Base-by-base conservation (phyloP, 2,329 filamentous ascomycete genomes). In the Arthroderma sp. region DNA sequence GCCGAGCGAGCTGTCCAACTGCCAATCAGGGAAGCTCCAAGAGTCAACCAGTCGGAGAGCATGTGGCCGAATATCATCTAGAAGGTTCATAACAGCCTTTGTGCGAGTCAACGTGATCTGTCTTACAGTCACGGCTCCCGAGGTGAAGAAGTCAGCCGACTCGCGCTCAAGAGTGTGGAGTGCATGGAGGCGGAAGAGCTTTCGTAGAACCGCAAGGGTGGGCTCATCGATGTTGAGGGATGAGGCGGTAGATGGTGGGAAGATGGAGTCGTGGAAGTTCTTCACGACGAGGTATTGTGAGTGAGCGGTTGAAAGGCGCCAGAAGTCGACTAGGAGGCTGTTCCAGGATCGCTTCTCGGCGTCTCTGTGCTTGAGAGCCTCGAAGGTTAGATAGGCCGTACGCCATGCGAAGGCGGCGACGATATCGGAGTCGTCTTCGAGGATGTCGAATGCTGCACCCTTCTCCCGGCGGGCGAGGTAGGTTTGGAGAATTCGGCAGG, bases 11-110 rank as follows among this genome's bases (percentile, higher is more conserved):
- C 75, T 80, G 58, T 87, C 82, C 2, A 87, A 71, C 54, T 84
- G 80, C 80, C 80, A 87, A 58, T 87, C 83, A 1, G 82, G 78
- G 63, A 87, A 84, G 48, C 76, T 75, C 83, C 83, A 87, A 0
- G 79, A 69, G 55, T 87, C 83, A 0, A 86, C 82, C 7, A 87
- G 65, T 7, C 75, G 64, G 9, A 87, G 71, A 1, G 83, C 81
- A 57, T 87, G 83, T 3, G 83, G 83, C 4, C 83, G 70, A 48
- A 87, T 77, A 50, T 85, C 79, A 47, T 80, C 76, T 4, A 87
- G 68, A 11, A 87, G 66, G 55, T 75, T 76, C 70, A 84, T 80
- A 4, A 84, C 79, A 5, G 75, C 72, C 57, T 74, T 82, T 1
- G 75, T 80, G 48, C 80, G 71, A 0, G 80, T 74, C 6, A 86